Conservation (phyloP, 768 basidiomycete genomes). For the Naematelia encephala region DNA sequence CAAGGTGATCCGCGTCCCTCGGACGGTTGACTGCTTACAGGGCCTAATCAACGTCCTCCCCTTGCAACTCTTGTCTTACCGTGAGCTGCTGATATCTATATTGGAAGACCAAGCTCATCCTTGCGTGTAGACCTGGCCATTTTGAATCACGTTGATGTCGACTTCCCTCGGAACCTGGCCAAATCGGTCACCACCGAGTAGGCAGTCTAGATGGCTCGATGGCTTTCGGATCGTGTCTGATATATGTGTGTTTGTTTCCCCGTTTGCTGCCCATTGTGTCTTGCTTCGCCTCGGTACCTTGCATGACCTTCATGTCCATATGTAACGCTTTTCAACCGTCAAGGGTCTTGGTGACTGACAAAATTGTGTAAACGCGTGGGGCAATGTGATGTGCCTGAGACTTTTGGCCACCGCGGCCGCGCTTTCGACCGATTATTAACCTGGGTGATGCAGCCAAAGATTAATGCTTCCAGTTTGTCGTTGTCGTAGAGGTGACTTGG, state of each 20-base stretch:
- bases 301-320: slow-evolving; percentile 1
- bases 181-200: slow-evolving; percentile 49
- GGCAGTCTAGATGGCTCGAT: not conserved
- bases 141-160: slow-evolving; percentile 93
- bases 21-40: slow-evolving; percentile 90
- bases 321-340: not conserved
- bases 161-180: slow-evolving; percentile 92
- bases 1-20: slow-evolving; percentile 90
- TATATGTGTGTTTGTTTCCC: slow-evolving; percentile 2
- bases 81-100: slow-evolving; percentile 14
- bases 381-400: too few species aligned
- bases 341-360: too few species aligned
- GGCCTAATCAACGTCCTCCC: slow-evolving; percentile 96
- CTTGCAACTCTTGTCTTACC: slow-evolving; percentile 90
- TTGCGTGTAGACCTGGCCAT: slow-evolving; percentile 67
- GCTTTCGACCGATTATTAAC: too few species aligned
- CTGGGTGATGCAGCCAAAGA: too few species aligned
- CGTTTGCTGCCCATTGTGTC: not conserved
- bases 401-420: too few species aligned
- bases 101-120: not conserved
- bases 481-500: too few species aligned
- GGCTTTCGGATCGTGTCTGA: not conserved
- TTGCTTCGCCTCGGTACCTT: not conserved
- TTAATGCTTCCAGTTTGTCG: too few species aligned
- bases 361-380: too few species aligned